Conservation (phyloP, 257 asterid species). For the Avicennia marina region DNA sequence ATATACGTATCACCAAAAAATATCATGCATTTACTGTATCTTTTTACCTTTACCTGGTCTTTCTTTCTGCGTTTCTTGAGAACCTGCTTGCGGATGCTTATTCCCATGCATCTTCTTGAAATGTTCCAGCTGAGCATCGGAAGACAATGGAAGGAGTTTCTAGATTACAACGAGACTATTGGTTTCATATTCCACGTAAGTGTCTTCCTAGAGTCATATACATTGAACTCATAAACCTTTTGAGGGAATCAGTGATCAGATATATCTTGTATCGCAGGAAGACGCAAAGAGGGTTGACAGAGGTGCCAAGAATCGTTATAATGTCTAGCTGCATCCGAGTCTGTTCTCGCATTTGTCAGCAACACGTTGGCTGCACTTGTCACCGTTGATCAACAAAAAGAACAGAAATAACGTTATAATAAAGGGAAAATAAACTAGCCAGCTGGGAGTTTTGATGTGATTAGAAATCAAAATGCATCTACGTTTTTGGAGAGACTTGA, state of each 20-base stretch:
- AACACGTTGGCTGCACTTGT: background rate
- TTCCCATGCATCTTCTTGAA: too few relatives aligned
- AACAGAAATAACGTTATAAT: too few relatives aligned
- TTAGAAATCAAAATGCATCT: too few relatives aligned
- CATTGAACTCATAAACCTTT: background rate
- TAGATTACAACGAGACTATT: slow-evolving; percentile 65
- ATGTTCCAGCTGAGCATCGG: slow-evolving; percentile 77
- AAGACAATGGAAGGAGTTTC: slow-evolving; percentile 83
- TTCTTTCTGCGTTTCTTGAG: too few relatives aligned
- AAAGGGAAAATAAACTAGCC: too few relatives aligned
- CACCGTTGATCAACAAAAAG: background rate
- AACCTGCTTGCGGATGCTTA: too few relatives aligned
- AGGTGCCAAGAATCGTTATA: slow-evolving; percentile 57
- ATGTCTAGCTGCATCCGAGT: slow-evolving; percentile 21
- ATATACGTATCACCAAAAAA: too few relatives aligned
- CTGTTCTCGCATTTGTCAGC: background rate
- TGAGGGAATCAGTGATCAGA: background rate
- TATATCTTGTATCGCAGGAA: slow-evolving; percentile 34
- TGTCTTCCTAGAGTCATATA: background rate
- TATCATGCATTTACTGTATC: too few relatives aligned
- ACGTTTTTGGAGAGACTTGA: too few relatives aligned
- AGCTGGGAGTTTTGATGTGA: background rate
- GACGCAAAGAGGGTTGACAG: slow-evolving; percentile 59
- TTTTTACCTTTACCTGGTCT: too few relatives aligned
- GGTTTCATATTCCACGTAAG: slow-evolving; percentile 86